A percentile compares a stretch with the other conserved stretches of the same genome.
Conservation (phyloP, 176 grass and related monocot genomes). For the maize (Zea mays) region DNA sequence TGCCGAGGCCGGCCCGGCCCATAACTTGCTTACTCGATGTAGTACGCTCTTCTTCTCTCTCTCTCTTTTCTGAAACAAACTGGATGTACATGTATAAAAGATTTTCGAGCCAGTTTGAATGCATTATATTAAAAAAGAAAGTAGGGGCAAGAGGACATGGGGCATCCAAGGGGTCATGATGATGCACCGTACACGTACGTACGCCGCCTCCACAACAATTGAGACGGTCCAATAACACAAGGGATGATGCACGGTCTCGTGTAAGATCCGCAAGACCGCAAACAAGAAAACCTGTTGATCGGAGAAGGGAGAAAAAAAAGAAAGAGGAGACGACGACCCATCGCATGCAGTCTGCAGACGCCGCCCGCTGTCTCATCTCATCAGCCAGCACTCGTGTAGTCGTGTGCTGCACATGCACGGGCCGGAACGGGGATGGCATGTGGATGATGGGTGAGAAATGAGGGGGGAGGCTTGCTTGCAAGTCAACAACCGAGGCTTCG, state of each 20-base stretch:
- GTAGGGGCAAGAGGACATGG: too few relatives aligned
- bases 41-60: neutral
- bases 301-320: neutral
- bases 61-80: too few relatives aligned
- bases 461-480: neutral
- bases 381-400: neutral
- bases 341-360: neutral
- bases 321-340: neutral
- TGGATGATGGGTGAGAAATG: neutral
- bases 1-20: neutral
- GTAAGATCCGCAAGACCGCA: neutral
- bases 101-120: too few relatives aligned
- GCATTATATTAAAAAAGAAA: too few relatives aligned
- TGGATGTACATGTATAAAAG: too few relatives aligned
- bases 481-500: slow-evolving; percentile 11
- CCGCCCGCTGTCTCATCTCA: neutral
- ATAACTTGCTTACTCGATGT: neutral
- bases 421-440: neutral
- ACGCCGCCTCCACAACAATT: too few relatives aligned
- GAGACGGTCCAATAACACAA: neutral
- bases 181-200: too few relatives aligned
- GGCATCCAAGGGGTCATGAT: neutral
- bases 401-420: neutral
- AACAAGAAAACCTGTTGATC: neutral
- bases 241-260: neutral